A percentile compares a stretch with the other conserved stretches of the same genome.
These are phyloP conservation scores for Myotisia sp. DNA, from an alignment of 2,329 filamentous ascomycete genomes.

Conservation along the genomic window DNA sequence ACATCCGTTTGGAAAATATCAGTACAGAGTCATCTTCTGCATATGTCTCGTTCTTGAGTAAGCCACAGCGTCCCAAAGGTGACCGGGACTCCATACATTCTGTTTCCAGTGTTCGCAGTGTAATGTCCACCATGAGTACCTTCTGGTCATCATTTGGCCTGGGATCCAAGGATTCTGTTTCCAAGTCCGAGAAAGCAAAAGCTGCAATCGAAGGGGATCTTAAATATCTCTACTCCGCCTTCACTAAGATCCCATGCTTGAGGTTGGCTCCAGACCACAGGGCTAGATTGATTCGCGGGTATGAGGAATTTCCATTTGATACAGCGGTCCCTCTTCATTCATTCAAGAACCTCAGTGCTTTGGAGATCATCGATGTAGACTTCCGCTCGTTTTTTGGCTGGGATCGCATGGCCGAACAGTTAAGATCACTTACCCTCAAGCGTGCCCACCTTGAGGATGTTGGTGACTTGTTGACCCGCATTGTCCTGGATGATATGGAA, in stretches of 20 bases:
- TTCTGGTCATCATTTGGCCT: conserved; percentile 83
- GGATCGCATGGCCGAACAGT: conserved; percentile 83
- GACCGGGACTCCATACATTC: conserved; percentile 89
- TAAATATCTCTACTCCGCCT: conserved; percentile 94
- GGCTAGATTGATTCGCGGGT: conserved; percentile 76
- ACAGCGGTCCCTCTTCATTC: conserved; percentile 90
- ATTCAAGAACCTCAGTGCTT: conserved; percentile 89
- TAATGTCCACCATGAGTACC: conserved; percentile 92
- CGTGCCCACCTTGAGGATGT: conserved; percentile 79
- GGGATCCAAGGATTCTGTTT: conserved; percentile 60
- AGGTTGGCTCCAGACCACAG: conserved; percentile 84
- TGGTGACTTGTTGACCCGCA: conserved; percentile 75
- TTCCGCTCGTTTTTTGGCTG: conserved; percentile 95
- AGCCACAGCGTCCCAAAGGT: conserved; percentile 65
- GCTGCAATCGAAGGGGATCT: conserved; percentile 71
- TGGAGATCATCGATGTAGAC: conserved; percentile 91
- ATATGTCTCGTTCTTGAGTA: conserved; percentile 88
- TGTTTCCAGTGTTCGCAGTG: conserved; percentile 89
- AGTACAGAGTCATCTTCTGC: conserved; percentile 73
- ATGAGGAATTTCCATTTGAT: conserved; percentile 96
- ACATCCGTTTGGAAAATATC: conserved; percentile 84
- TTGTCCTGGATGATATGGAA: conserved; percentile 93
- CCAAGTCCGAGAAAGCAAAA: conserved; percentile 81
- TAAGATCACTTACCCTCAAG: conserved; percentile 78
- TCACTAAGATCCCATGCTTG: conserved; percentile 92